A percentile compares a stretch with the other conserved stretches of the same genome.
These are phyloP conservation scores for Lecanicillium sp. DNA, from an alignment of 2,329 filamentous ascomycete species.

Conservation along the genomic window DNA sequence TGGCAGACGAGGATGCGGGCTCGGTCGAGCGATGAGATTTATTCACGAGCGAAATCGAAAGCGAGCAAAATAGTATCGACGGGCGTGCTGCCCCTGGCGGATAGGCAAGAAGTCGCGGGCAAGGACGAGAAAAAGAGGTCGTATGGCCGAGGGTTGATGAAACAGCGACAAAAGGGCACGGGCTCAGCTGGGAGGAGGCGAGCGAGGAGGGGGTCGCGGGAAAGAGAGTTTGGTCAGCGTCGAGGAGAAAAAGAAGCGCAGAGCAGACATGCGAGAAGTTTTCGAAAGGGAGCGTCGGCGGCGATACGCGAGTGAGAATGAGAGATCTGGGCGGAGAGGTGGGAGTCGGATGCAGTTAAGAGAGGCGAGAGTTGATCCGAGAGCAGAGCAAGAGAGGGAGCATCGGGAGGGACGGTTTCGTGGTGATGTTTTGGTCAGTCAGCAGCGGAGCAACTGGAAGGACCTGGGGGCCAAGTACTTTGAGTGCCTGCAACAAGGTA, in stretches of 20 bases:
- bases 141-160: background rate
- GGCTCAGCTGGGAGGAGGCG: background rate
- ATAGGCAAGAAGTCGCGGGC: background rate
- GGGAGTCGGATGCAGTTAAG: background rate
- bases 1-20: no score
- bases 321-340: background rate
- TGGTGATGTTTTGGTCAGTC: slow-evolving; percentile 11
- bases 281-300: background rate
- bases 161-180: slow-evolving; percentile 6
- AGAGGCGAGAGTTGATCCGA: slow-evolving; percentile 2
- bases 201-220: no score
- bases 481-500: no score
- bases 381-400: background rate
- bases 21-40: background rate
- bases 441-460: slow-evolving; percentile 10
- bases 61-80: background rate
- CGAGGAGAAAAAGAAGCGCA: background rate
- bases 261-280: background rate
- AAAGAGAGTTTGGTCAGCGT: background rate
- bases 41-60: background rate
- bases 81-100: background rate
- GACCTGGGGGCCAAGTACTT: background rate
- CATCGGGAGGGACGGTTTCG: background rate
- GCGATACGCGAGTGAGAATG: no score
- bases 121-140: background rate